Percentiles rank a stretch among this genome's conserved stretches.
Evolutionary conservation across 148 eudicot genomes (phyloP).

Genomic region (Euryodendron excelsum): DNA sequence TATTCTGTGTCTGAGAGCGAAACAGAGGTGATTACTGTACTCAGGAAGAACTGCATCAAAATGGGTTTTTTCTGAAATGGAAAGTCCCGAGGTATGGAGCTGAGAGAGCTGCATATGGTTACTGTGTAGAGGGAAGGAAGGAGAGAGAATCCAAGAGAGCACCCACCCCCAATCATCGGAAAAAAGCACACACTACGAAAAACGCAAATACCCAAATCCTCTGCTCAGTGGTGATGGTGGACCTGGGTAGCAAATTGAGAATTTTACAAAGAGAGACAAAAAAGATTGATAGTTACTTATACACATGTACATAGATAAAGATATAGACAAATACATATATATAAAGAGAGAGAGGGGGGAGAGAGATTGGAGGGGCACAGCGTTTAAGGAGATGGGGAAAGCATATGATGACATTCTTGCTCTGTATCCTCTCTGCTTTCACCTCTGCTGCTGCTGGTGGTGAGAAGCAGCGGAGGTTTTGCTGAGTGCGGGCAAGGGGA

Average conservation of each 20-base stretch:
- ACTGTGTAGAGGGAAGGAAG: conserved; percentile 1
- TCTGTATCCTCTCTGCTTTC: conserved; percentile 8
- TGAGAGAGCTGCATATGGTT: background rate
- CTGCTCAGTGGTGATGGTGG: conserved; percentile 5
- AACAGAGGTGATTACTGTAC: background rate
- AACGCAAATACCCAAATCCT: conserved; percentile 25
- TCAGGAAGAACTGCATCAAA: too few species aligned
- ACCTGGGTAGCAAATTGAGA: conserved; percentile 1
- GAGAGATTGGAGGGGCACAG: conserved; percentile 10
- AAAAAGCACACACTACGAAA: conserved; percentile 28
- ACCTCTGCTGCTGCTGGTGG: background rate
- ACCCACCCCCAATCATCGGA: conserved; percentile 1
- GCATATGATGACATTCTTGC: conserved; percentile 12
- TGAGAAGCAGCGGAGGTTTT: conserved; percentile 11
- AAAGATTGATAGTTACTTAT: background rate
- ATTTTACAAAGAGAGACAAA: background rate
- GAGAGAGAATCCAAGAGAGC: conserved; percentile 23
- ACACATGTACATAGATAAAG: background rate
- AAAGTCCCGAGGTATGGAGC: background rate
- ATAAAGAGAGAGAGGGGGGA: background rate
- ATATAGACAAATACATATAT: background rate
- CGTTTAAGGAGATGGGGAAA: conserved; percentile 7
- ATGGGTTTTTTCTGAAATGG: conserved; percentile 3
- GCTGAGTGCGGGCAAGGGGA: background rate
- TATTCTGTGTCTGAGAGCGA: background rate